phyloP scores from a whole-genome alignment of 305 asterid species.

The Ajuga reptans region DNA sequence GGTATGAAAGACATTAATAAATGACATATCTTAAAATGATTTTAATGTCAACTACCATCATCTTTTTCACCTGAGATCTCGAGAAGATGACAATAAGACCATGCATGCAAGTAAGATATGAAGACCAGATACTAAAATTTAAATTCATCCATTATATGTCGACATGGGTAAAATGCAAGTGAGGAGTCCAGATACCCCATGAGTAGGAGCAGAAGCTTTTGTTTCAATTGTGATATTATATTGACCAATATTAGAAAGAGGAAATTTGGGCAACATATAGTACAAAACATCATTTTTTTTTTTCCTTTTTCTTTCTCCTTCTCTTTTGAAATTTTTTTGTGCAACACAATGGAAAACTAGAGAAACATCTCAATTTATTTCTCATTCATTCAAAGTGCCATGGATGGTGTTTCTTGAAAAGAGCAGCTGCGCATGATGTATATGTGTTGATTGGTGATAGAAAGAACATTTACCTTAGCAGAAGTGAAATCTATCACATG shows the following conservation, averaged over 20 bases:
- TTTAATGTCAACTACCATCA: background rate
- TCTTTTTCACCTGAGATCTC: background rate
- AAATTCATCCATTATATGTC: no score
- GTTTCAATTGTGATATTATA: background rate
- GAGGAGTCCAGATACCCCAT: background rate
- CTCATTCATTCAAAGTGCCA: background rate
- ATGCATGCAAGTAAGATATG: slow-evolving; percentile 1
- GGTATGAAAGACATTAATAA: slow-evolving; percentile 4
- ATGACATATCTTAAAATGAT: background rate
- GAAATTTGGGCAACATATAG: background rate
- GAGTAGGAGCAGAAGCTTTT: background rate
- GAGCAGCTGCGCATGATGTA: slow-evolving; percentile 7
- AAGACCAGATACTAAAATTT: background rate
- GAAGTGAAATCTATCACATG: slow-evolving; percentile 81
- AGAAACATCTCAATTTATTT: background rate
- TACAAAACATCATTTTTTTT: background rate
- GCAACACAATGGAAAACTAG: background rate
- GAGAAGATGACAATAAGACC: background rate
- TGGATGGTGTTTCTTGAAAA: background rate
- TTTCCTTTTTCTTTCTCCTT: background rate
- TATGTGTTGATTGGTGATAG: background rate
- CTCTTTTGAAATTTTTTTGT: background rate
- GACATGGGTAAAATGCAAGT: background rate
- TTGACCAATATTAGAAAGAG: background rate
- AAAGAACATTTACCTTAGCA: slow-evolving; percentile 48